Evolutionary conservation across 2,329 filamentous ascomycete species (phyloP).

Genomic region (Stagonosporopsis vannaccii): DNA sequence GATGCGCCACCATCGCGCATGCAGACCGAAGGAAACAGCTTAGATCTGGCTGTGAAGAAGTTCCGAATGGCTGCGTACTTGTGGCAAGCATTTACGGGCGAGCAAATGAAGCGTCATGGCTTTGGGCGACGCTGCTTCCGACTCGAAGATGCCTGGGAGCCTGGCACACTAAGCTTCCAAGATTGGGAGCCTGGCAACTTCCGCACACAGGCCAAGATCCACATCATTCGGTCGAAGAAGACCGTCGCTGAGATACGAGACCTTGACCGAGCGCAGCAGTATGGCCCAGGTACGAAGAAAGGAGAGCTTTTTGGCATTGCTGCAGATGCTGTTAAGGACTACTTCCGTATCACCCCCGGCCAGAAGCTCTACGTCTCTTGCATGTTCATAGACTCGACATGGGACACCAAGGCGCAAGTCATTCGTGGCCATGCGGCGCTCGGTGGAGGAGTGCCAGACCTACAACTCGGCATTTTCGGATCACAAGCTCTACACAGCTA

Average conservation of each 20-base stretch:
- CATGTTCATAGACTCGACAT: conserved; percentile 85
- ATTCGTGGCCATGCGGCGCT: conserved; percentile 84
- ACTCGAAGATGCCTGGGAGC: conserved; percentile 94
- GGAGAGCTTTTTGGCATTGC: conserved; percentile 80
- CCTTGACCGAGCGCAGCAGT: conserved; percentile 79
- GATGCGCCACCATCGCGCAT: conserved; percentile 79
- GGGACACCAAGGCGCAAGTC: conserved; percentile 75
- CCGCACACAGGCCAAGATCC: conserved; percentile 90
- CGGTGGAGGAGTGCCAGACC: conserved; percentile 74
- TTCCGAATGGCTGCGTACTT: conserved; percentile 95
- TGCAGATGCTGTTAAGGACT: conserved; percentile 75
- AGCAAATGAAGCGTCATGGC: conserved; percentile 92
- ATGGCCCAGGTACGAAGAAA: conserved; percentile 71
- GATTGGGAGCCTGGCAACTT: conserved; percentile 76
- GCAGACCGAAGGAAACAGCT: conserved; percentile 79
- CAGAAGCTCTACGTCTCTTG: conserved; percentile 91
- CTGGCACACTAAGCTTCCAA: conserved; percentile 77
- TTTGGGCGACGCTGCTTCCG: conserved; percentile 86
- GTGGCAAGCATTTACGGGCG: conserved; percentile 96
- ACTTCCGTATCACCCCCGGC: conserved; percentile 77
- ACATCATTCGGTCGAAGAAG: conserved; percentile 82
- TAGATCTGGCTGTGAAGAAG: conserved; percentile 84
- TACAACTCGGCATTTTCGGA: conserved; percentile 88
- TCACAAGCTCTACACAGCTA: conserved; percentile 93
- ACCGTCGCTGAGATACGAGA: conserved; percentile 85